phyloP scores from a whole-genome alignment of 148 eudicot genomes.

The Rhododendron griersonianum region DNA sequence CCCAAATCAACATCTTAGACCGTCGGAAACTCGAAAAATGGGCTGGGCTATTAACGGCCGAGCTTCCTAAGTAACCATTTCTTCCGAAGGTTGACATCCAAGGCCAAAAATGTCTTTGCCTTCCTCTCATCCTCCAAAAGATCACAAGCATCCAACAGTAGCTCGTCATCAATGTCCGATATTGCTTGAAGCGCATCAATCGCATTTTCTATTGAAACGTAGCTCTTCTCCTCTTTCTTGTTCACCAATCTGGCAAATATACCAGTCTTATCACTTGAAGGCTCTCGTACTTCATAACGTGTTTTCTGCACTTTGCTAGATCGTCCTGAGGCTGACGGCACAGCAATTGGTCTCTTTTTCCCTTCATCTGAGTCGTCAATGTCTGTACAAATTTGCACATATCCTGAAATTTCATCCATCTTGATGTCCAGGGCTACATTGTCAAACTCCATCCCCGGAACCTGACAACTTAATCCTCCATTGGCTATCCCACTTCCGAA shows the following conservation, averaged over 20 bases:
- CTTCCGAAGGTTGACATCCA: slow-evolving; percentile 26
- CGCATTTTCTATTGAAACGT: slow-evolving; percentile 18
- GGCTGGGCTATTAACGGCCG: slow-evolving; percentile 3
- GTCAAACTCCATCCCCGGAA: slow-evolving; percentile 12
- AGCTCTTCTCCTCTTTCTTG: slow-evolving; percentile 6
- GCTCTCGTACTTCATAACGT: slow-evolving; percentile 6
- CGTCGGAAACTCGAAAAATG: background rate
- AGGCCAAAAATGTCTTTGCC: slow-evolving; percentile 36
- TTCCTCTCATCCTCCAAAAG: slow-evolving; percentile 35
- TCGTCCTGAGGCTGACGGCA: slow-evolving; percentile 1
- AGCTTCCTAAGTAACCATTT: slow-evolving; percentile 40
- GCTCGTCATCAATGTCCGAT: slow-evolving; percentile 33
- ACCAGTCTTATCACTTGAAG: background rate
- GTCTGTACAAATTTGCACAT: slow-evolving; percentile 4
- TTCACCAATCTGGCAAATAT: slow-evolving; percentile 3
- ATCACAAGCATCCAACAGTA: slow-evolving; percentile 34
- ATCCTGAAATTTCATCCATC: slow-evolving; percentile 10
- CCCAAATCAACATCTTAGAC: background rate
- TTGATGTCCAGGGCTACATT: background rate
- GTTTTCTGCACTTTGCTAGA: slow-evolving; percentile 23
- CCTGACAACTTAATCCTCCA: slow-evolving; percentile 10
- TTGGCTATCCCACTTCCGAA: slow-evolving; percentile 9
- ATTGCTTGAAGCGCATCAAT: slow-evolving; percentile 33
- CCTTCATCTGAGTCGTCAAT: slow-evolving; percentile 2
- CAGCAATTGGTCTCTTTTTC: slow-evolving; percentile 18